Evolutionary conservation across 768 basidiomycete genomes (phyloP).

Genomic region (Tubosaeta sp.): DNA sequence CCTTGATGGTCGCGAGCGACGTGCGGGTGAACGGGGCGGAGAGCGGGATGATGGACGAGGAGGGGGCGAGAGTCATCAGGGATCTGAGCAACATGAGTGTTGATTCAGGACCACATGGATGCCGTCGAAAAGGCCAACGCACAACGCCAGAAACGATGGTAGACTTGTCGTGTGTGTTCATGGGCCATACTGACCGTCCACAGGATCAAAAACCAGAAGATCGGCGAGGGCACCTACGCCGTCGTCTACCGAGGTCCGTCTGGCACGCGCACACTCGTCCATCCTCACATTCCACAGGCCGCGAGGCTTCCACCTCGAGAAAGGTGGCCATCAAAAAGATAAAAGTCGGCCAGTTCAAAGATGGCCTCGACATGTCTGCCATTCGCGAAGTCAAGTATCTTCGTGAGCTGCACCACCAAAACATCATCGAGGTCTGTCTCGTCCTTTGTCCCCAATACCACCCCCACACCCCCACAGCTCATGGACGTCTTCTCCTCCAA

Average conservation of each 20-base stretch:
- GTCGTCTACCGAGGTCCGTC: constrained; percentile 85
- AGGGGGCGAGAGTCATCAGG: constrained; percentile 13
- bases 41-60: constrained; percentile 28
- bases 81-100: constrained; percentile 23
- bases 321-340: constrained; percentile 98
- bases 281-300: constrained; percentile 42
- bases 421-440: constrained; percentile 77
- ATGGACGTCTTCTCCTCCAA: constrained; percentile 96
- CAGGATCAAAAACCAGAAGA: constrained; percentile 78
- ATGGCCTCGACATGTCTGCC: constrained; percentile 98
- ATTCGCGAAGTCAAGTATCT: constrained; percentile 97
- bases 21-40: constrained; percentile 34
- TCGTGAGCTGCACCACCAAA: constrained; percentile 89
- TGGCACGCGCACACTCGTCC: neutral
- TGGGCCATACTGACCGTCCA: constrained; percentile 6
- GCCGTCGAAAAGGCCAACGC: constrained; percentile 76
- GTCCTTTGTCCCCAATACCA: neutral
- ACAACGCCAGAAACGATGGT: constrained; percentile 71
- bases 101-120: constrained; percentile 50
- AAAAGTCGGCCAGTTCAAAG: constrained; percentile 94
- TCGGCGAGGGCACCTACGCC: constrained; percentile 92
- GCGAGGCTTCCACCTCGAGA: constrained; percentile 68
- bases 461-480: constrained; percentile 46
- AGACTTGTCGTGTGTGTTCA: constrained; percentile 7
- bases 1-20: constrained; percentile 31